Evolutionary conservation across 148 eudicot genomes (phyloP).

Genomic region (Hydrangea macrophylla): DNA sequence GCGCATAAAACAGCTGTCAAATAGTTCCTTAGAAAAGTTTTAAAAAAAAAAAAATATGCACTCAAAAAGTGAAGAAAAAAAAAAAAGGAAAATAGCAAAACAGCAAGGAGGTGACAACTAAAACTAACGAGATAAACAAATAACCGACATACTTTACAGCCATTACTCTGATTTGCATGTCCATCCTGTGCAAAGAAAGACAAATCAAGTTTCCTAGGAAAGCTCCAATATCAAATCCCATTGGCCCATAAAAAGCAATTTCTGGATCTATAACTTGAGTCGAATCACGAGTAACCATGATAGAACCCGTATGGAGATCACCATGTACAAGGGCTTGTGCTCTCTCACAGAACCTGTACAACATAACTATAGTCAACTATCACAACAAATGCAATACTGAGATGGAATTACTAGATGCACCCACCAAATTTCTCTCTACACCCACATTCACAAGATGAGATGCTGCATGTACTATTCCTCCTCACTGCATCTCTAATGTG

Average conservation of each 20-base stretch:
- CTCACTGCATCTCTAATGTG: too few relatives aligned
- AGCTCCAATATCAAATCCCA: constrained; percentile 97
- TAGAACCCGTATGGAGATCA: constrained; percentile 92
- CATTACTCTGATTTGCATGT: constrained; percentile 53
- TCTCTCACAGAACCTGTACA: constrained; percentile 85
- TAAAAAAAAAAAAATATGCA: too few relatives aligned
- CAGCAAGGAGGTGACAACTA: too few relatives aligned
- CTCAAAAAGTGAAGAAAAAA: too few relatives aligned
- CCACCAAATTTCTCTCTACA: too few relatives aligned
- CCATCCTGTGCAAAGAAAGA: constrained; percentile 92
- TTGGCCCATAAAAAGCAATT: constrained; percentile 90
- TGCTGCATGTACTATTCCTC: too few relatives aligned
- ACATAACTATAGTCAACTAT: constrained; percentile 2
- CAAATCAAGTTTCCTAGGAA: constrained; percentile 78
- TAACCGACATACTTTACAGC: constrained; percentile 50
- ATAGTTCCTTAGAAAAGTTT: too few relatives aligned
- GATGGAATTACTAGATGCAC: too few relatives aligned
- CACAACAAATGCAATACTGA: too few relatives aligned
- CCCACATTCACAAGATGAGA: too few relatives aligned
- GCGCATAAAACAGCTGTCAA: too few relatives aligned
- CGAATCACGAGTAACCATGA: constrained; percentile 87
- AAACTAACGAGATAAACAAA: background rate
- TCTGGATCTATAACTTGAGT: constrained; percentile 98
- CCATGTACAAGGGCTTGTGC: constrained; percentile 95
- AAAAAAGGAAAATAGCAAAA: too few relatives aligned